A percentile compares a stretch with the other conserved stretches of the same genome.
Conservation (phyloP, 225 moss, liverwort and hornwort genomes). For the Rhytidiadelphus loreus region DNA sequence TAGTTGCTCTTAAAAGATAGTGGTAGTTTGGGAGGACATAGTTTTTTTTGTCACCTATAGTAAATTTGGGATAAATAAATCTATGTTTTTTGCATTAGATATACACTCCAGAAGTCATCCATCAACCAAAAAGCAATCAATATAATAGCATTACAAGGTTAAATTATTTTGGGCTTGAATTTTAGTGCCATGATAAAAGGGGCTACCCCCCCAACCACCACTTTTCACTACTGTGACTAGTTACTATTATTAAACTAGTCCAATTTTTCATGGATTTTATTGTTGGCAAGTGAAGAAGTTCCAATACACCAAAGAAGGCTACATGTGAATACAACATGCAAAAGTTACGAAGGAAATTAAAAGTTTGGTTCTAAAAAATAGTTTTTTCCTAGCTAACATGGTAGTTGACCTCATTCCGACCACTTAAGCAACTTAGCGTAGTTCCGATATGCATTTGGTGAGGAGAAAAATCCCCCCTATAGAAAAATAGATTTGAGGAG, state of each 20-base stretch:
- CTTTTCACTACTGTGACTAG: background rate
- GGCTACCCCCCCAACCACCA: rapidly evolving
- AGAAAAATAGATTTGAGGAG: no score
- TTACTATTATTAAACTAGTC: background rate
- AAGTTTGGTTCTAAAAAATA: background rate
- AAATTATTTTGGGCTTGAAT: no score
- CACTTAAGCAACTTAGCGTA: no score
- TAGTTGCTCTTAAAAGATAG: background rate
- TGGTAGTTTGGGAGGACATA: rapidly evolving
- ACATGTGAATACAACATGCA: background rate
- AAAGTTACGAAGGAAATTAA: background rate
- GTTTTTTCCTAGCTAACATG: no score
- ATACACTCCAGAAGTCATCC: background rate
- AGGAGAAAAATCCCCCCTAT: no score
- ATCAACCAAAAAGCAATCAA: rapidly evolving
- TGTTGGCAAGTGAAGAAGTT: background rate
- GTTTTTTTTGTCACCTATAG: background rate
- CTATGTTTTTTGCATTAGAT: rapidly evolving
- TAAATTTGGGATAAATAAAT: background rate
- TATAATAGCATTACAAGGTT: background rate
- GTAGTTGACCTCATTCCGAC: no score
- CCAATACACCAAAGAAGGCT: background rate
- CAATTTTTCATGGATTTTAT: background rate
- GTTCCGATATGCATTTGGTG: no score
- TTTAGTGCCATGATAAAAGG: background rate